Percentiles rank a stretch among this genome's conserved stretches.
These are phyloP conservation scores for Elaeagnus macrophylla DNA, from an alignment of 306 rosid genomes.

Conservation along the genomic window DNA sequence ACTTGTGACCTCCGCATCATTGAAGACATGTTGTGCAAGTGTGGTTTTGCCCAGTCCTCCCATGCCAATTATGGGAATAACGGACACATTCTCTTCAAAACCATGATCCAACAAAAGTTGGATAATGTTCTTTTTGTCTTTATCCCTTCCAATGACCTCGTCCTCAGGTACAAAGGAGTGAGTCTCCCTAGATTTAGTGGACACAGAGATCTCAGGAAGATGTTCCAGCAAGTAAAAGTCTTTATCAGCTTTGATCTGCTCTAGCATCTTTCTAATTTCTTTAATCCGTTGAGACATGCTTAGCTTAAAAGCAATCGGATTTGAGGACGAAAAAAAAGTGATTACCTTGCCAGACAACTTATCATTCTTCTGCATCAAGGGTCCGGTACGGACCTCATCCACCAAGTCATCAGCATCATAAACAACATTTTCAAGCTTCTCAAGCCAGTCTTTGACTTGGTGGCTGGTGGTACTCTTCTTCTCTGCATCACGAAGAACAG, in stretches of 20 bases:
- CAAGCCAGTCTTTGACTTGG: neutral
- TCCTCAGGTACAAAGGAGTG: neutral
- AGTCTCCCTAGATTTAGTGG: neutral
- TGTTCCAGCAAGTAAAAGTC: constrained; percentile 5
- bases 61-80: constrained; percentile 8
- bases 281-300: constrained; percentile 15
- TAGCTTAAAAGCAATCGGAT: constrained; percentile 1
- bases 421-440: neutral
- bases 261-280: constrained; percentile 5
- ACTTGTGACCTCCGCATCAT: neutral
- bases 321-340: constrained; percentile 6
- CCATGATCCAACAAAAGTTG: neutral
- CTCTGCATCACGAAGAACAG: too few relatives aligned
- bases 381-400: neutral
- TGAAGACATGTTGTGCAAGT: constrained; percentile 14
- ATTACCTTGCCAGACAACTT: neutral
- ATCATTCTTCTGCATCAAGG: neutral
- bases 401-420: neutral
- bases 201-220: neutral
- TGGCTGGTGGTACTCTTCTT: too few relatives aligned
- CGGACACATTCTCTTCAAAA: neutral
- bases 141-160: neutral
- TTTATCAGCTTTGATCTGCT: constrained; percentile 4
- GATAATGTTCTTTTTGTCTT: neutral
- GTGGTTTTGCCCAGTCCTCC: constrained; percentile 19